A percentile compares a stretch with the other conserved stretches of the same genome.
Conservation (phyloP, 228 moss, liverwort and hornwort genomes). For the Sphagnum magellanicum region DNA sequence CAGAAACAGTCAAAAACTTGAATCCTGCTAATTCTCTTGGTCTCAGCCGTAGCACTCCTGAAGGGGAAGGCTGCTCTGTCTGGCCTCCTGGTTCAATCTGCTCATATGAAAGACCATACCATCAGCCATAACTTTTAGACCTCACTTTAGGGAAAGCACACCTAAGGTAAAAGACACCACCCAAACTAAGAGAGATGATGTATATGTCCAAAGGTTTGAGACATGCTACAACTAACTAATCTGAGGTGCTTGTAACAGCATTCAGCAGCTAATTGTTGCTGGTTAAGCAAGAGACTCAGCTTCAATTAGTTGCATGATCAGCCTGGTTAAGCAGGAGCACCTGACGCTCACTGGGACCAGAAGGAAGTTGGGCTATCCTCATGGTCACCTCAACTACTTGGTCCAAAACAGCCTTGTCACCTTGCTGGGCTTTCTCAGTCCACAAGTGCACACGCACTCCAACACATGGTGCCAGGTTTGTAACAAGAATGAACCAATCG, state of each 20-base stretch:
- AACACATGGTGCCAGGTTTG: slow-evolving; percentile 86
- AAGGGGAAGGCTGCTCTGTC: slow-evolving; percentile 93
- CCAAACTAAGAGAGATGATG: too few relatives aligned
- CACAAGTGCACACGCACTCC: slow-evolving; percentile 94
- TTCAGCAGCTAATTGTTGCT: too few relatives aligned
- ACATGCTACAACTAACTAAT: too few relatives aligned
- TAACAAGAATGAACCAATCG: slow-evolving; percentile 76
- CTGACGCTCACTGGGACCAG: slow-evolving; percentile 86
- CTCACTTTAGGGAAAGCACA: too few relatives aligned
- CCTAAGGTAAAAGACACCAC: too few relatives aligned
- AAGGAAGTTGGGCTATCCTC: slow-evolving; percentile 90
- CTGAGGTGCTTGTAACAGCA: too few relatives aligned
- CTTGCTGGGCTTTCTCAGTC: slow-evolving; percentile 46
- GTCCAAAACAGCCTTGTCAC: slow-evolving; percentile 44
- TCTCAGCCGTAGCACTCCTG: slow-evolving; percentile 73
- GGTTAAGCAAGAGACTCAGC: too few relatives aligned
- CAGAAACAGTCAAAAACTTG: slow-evolving; percentile 79
- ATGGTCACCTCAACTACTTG: slow-evolving; percentile 75
- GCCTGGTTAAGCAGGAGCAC: slow-evolving; percentile 24
- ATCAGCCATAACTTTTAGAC: too few relatives aligned
- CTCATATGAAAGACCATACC: background rate
- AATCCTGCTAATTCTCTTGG: slow-evolving; percentile 69
- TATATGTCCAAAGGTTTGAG: too few relatives aligned
- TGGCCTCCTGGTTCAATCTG: slow-evolving; percentile 98
- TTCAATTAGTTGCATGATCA: background rate